Evolutionary conservation across 2,329 filamentous ascomycete genomes (phyloP).

Genomic region (Colletotrichum sp.): DNA sequence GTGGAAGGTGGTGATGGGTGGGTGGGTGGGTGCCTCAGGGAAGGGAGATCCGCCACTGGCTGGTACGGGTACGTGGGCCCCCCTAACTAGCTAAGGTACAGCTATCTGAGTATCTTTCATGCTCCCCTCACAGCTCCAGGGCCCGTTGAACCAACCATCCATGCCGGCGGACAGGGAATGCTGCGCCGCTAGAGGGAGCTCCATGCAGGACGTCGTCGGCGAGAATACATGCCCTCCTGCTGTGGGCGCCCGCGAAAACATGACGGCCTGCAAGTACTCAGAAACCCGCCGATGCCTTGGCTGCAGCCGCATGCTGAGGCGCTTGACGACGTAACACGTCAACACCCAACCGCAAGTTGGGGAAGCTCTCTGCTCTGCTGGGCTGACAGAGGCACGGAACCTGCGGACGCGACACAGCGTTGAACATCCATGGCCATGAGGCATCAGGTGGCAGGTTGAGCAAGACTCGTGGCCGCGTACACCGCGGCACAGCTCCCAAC

Average conservation of each 20-base stretch:
- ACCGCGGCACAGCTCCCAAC: background rate
- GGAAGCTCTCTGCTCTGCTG: background rate
- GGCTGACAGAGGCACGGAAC: background rate
- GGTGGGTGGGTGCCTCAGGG: background rate
- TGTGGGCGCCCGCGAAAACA: background rate
- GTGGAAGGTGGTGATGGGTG: background rate
- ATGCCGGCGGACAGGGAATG: background rate
- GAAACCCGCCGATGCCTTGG: background rate
- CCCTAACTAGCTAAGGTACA: background rate
- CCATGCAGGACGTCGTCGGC: background rate
- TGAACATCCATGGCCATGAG: background rate
- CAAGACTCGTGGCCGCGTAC: background rate
- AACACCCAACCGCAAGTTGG: background rate
- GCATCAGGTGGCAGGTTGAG: background rate
- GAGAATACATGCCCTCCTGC: background rate
- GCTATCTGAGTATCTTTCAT: background rate
- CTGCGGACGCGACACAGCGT: background rate
- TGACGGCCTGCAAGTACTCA: background rate
- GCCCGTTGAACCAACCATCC: background rate
- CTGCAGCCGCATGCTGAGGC: background rate
- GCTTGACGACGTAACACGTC: background rate
- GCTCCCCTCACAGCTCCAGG: background rate
- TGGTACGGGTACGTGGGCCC: background rate
- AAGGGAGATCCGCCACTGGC: slow-evolving; percentile 14
- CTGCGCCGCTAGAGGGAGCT: background rate